phyloP scores from a whole-genome alignment of 768 basidiomycete species.

The Amanita brunnescens region DNA sequence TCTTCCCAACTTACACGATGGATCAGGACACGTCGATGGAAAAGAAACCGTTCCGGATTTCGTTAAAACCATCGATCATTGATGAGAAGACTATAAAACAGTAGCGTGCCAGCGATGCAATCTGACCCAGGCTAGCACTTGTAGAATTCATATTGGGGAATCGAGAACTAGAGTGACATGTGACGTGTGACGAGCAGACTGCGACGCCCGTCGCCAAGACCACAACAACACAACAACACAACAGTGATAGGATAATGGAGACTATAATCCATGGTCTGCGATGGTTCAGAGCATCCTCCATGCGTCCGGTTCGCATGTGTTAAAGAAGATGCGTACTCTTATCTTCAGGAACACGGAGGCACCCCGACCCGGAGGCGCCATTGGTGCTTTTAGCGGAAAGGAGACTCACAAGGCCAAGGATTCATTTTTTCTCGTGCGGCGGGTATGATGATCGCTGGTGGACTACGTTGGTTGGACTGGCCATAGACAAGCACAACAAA shows the following conservation, averaged over 20 bases:
- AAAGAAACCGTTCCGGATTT: slow-evolving; percentile 42
- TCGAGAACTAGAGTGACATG: no score
- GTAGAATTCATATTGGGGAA: no score
- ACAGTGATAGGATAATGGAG: slow-evolving; percentile 24
- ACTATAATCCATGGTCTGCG: slow-evolving; percentile 45
- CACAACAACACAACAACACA: no score
- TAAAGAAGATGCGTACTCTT: slow-evolving; percentile 42
- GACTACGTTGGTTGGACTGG: slow-evolving; percentile 47
- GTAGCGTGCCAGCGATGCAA: no score
- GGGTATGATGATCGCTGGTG: slow-evolving; percentile 46
- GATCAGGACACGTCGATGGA: slow-evolving; percentile 10
- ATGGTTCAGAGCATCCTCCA: slow-evolving; percentile 38
- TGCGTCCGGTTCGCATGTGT: slow-evolving; percentile 42
- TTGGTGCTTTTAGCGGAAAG: slow-evolving; percentile 32
- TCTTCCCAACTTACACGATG: slow-evolving; percentile 13
- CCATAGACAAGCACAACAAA: slow-evolving; percentile 37
- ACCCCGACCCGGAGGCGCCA: slow-evolving; percentile 28
- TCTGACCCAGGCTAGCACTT: no score
- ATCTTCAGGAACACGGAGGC: slow-evolving; percentile 35
- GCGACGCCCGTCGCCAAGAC: slow-evolving; percentile 31
- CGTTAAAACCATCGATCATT: slow-evolving; percentile 74
- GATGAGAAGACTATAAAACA: no score
- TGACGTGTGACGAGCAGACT: no score
- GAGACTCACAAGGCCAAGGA: slow-evolving; percentile 40
- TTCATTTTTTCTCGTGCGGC: slow-evolving; percentile 50